A percentile compares a stretch with the other conserved stretches of the same genome.
These are phyloP conservation scores for Colletotrichum acutatum DNA, from an alignment of 2,329 filamentous ascomycete species.

Conservation along the genomic window DNA sequence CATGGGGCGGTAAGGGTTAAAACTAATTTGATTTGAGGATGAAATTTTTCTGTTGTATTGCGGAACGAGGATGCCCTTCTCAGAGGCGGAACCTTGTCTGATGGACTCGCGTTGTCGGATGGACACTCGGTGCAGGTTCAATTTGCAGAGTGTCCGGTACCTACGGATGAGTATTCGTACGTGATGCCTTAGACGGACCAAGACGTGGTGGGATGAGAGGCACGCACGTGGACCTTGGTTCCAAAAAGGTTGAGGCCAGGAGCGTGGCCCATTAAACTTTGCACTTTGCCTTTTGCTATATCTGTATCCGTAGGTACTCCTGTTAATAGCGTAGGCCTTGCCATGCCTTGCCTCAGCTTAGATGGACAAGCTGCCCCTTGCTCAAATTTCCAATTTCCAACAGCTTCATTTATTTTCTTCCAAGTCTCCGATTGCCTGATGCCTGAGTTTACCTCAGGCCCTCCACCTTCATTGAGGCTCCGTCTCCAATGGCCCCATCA, in stretches of 20 bases:
- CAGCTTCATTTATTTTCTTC: neutral
- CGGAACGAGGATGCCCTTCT: constrained; percentile 13
- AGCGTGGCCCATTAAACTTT: constrained; percentile 21
- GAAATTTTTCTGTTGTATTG: neutral
- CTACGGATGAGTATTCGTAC: neutral
- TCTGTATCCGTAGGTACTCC: neutral
- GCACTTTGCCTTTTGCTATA: neutral
- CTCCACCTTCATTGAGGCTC: no score
- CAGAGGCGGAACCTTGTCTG: constrained; percentile 10
- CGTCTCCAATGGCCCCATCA: neutral
- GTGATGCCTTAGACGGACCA: neutral
- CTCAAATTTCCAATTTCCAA: neutral
- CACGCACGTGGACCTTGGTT: neutral
- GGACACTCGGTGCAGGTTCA: neutral
- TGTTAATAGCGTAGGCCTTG: no score
- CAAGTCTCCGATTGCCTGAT: neutral
- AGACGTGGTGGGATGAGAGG: neutral
- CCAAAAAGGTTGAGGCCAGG: neutral
- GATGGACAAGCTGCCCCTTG: neutral
- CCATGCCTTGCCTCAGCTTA: neutral
- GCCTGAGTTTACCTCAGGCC: neutral
- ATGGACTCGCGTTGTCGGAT: neutral
- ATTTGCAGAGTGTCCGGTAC: neutral
- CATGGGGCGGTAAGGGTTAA: neutral
- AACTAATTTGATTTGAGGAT: neutral